Percentiles rank a stretch among this genome's conserved stretches.
Evolutionary conservation across 805 yeast species (phyloP).

Genomic region (Yarrowia sp.): DNA sequence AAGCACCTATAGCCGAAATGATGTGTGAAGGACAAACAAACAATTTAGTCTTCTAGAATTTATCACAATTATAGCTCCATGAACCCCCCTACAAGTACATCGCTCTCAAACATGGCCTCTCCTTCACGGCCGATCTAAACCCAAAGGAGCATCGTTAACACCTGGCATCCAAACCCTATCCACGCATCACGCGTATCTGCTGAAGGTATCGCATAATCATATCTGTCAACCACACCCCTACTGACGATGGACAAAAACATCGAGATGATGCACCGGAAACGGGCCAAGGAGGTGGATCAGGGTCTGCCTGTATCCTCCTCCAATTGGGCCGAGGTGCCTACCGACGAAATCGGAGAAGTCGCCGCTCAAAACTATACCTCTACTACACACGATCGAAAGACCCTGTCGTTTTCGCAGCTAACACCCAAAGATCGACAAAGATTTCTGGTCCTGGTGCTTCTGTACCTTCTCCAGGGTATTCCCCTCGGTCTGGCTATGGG

Average conservation of each 20-base stretch:
- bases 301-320: slow-evolving; percentile 41
- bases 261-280: slow-evolving; percentile 38
- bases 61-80: too few relatives aligned
- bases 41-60: too few relatives aligned
- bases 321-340: slow-evolving; percentile 41
- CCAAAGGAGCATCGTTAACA: slow-evolving; percentile 2
- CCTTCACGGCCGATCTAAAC: background rate
- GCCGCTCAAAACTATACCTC: slow-evolving; percentile 36
- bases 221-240: background rate
- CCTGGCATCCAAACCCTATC: slow-evolving; percentile 24
- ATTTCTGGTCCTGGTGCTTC: slow-evolving; percentile 70
- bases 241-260: slow-evolving; percentile 32
- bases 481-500: slow-evolving; percentile 98
- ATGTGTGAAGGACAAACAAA: too few relatives aligned
- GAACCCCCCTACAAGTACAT: too few relatives aligned
- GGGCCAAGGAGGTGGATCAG: slow-evolving; percentile 35
- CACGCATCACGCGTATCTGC: slow-evolving; percentile 16
- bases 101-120: too few relatives aligned
- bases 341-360: slow-evolving; percentile 32
- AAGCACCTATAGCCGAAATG: too few relatives aligned
- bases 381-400: slow-evolving; percentile 33
- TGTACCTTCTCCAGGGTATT: slow-evolving; percentile 91
- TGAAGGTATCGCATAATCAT: slow-evolving; percentile 7
- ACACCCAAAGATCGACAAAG: slow-evolving; percentile 67
- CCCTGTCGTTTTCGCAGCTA: slow-evolving; percentile 46